Base-by-base conservation (phyloP, 192 early-diverging fungal genomes). In the Linnemannia elongata region DNA sequence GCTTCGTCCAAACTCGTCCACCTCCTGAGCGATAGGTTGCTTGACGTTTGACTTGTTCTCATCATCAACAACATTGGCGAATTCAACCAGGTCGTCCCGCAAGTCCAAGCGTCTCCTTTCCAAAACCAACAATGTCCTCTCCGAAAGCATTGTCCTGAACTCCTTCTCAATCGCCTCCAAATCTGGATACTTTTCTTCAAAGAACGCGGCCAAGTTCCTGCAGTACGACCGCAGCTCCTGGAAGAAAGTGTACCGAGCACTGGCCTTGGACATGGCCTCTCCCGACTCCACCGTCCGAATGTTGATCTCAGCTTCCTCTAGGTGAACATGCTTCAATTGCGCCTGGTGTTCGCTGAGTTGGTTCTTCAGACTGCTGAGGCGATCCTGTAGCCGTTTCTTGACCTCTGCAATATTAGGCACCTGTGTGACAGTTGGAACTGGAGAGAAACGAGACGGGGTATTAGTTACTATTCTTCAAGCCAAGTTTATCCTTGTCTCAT, bases 151-250 rank as follows among this genome's bases (percentile, higher is more conserved):
- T 13, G 78, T 72, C 45, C 85, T 74, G 49, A 82, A 89, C n/a
- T 91, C 88, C n/a, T 72, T 72, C 72, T 93, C 92, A 20, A 92
- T 78, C 42, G 91, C 77, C 55, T 91, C 91, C 20, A 93, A 72
- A n/a, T 88, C 87, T 0, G 92, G 90, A 77, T 90, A 90, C 87
- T 93, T 93, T 69, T 85, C 89, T 76, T 93, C 92, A 42, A 92
- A 87, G 63, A 93, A 91, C 30, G 90, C 89, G 2, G 87, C 91
- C 60, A 93, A 74, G 75, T 92, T 88, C 13, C 89, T 83, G 36
- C 90, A 85, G 72, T 87, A 91, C 1, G 87, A 82, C 39, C 82
- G 84, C 13, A 92, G 72, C 42, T 90, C 87, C 42, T 92, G 91
- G 73, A 90, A 93, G 74, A 92, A 93, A 22, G 87, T 90, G 75